Base-by-base conservation (phyloP, 148 eudicot genomes). In the Fagopyrum tataricum region DNA sequence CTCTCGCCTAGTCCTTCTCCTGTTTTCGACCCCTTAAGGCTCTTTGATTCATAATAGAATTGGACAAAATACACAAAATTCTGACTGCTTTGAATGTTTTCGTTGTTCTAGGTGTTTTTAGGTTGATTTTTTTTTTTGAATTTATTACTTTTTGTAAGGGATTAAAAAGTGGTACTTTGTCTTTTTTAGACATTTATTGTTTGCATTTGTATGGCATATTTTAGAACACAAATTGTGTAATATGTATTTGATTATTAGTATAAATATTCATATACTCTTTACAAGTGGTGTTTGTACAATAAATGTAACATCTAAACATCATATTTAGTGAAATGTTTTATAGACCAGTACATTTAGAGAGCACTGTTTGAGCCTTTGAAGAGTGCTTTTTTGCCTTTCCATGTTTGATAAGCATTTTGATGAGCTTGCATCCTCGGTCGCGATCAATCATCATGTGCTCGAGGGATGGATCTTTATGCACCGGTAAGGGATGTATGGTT, bases 1-100 rank as follows among this genome's bases (percentile, higher is more conserved):
- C 77, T 78, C 71, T 85, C 90, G 2, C 95, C 94, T 5, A 79
- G 88, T 46, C 82, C 81, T 21, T 78, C 91, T 0, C 82, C 84
- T n/a, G 76, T 56, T 51, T 81, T 64, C 18, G 86, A 91, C 66
- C 66, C 84, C 18, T 84, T 74, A 78, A 80, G 75, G 70, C 71
- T 86, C 73, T 81, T 89, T 85, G 84, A 91, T 68, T 17, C 46
- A 46, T 41, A 24, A 42, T 10, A 26, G 3, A 61, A 17, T 10
- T 1, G 67, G 9, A 12, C 14, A 6, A 26, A 24, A 26, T 61
- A 26, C 4, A 23, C 4, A 44, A 44, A 11, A 58, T 48, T n/a
- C 37, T 31, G 37, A 31, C 37, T 31, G 37, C 37, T 31, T 1
- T 31, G 37, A 31, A 31, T 31, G 37, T 31, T 31, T 31, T 31